Conservation (phyloP, 768 basidiomycete genomes). For the Crassisporium funariophilum region DNA sequence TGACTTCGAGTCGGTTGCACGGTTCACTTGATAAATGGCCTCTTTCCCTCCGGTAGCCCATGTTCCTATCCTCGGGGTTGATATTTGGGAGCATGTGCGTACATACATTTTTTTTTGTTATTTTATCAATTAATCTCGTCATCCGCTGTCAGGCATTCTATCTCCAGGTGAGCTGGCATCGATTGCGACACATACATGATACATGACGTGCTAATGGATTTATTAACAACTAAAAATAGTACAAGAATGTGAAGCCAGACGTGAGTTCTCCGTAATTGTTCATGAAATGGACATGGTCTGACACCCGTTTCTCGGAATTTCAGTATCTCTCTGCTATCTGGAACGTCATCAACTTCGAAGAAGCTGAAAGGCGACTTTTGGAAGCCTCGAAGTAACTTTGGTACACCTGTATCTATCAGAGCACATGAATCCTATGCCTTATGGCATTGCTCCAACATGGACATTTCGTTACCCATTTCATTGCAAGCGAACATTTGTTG, state of each 20-base stretch:
- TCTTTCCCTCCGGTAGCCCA: constrained; percentile 52
- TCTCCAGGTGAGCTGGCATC: constrained; percentile 43
- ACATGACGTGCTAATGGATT: not conserved
- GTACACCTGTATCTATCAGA: not conserved
- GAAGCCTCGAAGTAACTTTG: constrained; percentile 36
- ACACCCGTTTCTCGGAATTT: not conserved
- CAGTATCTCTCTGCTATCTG: constrained; percentile 94
- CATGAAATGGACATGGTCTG: not conserved
- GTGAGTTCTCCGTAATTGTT: constrained; percentile 49
- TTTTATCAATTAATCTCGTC: constrained; percentile 1
- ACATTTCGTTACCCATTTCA: too few species aligned
- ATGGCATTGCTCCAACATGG: too few species aligned
- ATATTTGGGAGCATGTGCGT: constrained; percentile 94
- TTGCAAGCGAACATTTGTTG: too few species aligned
- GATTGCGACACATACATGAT: constrained; percentile 16
- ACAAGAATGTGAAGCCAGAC: constrained; percentile 92
- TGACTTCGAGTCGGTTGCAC: not conserved
- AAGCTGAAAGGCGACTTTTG: constrained; percentile 68
- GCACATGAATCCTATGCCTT: not conserved
- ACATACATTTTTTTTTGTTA: constrained; percentile 17
- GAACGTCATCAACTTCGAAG: constrained; percentile 95
- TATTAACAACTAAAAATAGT: constrained; percentile 41
- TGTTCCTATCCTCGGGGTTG: constrained; percentile 90
- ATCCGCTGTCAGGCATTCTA: constrained; percentile 63
- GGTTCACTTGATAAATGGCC: not conserved